Base-by-base conservation (phyloP, 1,284 basidiomycete genomes). In the Pseudozyma pruni region DNA sequence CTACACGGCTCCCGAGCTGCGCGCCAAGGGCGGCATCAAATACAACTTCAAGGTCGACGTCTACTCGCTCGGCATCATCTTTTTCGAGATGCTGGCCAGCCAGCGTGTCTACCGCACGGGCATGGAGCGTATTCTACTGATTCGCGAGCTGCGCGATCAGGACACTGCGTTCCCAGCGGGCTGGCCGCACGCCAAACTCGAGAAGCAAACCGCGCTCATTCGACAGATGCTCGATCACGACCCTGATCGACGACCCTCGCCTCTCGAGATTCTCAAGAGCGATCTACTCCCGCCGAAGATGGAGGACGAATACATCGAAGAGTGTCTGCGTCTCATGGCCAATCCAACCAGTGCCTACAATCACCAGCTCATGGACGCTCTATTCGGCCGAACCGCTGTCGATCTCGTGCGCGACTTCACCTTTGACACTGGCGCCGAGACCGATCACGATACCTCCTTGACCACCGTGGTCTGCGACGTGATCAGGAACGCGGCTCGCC, bases 71-170 rank as follows among this genome's bases (percentile, higher is more conserved):
- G 94, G 81, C 11, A 90, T 98, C 75, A 94, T 97, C 25, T 95
- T 97, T 83, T 98, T 98, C 79, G 94, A 98, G 85, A 96, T 97
- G 93, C 93, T 94, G 80, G 93, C 90, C 43, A 80, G 85, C 76
- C 76, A 79, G 46, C 66, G 75, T 3, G 72, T 75, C 33, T 95
- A 96, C 84, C 86, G 87, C n/a, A 97, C 94, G 0, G 89, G 88
- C 2, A 88, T 92, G 51, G 94, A 98, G 81, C 89, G 94, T 14
- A 90, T 92, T 40, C 87, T 87, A 3, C 91, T 94, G 16, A 86
- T 97, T 7, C 90, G 90, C 64, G 88, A 89, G 45, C 82, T 96
- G 32, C 86, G 94, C 11, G 88, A 88, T 64, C 89, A 89, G 0
- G 84, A 86, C 5, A 88, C 95, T 34, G 85, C 86, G 35, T 93